Evolutionary conservation across 2,329 filamentous ascomycete genomes (phyloP), one percentile per base, ranked within the genome.

Genomic region (Ceratocystis destructans): DNA sequence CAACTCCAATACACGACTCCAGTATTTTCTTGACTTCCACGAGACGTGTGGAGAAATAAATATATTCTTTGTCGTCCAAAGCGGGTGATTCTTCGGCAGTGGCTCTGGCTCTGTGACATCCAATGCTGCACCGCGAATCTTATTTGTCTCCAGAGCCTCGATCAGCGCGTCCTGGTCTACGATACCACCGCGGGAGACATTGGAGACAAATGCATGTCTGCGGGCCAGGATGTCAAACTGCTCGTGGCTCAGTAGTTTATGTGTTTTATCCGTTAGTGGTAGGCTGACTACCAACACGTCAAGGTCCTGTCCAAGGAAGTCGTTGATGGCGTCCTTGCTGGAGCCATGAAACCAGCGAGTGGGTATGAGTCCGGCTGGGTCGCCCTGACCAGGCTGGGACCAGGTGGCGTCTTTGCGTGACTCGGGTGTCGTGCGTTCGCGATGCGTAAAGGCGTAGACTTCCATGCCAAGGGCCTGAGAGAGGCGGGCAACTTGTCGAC

Each of bases 51-150:
- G 80, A 25, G 79, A 80, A 59, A 93, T 81, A 64, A 87, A 81
- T 17, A 87, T 78, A 73, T 91, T 90, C 68, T 83, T 82, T 15
- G 86, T 78, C 31, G 77, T 80, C 88, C 88, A 93, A 63, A 93
- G 75, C 69, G 83, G 80, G 72, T 88, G 83, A 3, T 86, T 82
- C 1, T 79, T 75, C 0, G 88, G 87, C 69, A 93, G 73, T 0
- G 89, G 89, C 73, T 93, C 89, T 0, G 89, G 89, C 68, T 92
- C 88, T 1, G 88, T 88, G 0, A 93, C 89, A 72, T 92, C 89
- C 50, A 93, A 75, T 1, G 88, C 88, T 0, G 89, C 89, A 37
- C 89, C 89, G 2, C 78, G 72, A 61, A 80, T 76, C 17, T 72
- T 61, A 4, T 73, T 77, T 2, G 69, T 69, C 48, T 81, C 75